phyloP scores from a whole-genome alignment of 306 rosid genomes.

The Begonia loranthoides region DNA sequence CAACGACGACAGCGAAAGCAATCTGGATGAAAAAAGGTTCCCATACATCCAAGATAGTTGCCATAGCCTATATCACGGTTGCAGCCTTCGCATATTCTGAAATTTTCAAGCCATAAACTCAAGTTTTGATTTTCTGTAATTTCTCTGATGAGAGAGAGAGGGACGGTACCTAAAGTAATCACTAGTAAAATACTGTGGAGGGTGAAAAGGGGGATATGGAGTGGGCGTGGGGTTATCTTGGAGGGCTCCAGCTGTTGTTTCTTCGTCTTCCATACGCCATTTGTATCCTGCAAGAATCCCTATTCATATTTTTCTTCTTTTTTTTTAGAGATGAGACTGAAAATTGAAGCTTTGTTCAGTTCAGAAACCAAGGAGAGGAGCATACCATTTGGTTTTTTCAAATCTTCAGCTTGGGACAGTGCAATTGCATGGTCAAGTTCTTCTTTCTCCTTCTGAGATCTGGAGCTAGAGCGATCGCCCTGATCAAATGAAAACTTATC shows the following conservation, averaged over 20 bases:
- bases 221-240: background rate
- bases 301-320: too few relatives aligned
- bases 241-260: background rate
- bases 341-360: too few relatives aligned
- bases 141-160: too few relatives aligned
- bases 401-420: slow-evolving; percentile 60
- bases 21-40: slow-evolving; percentile 59
- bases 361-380: too few relatives aligned
- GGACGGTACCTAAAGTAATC: background rate
- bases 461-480: slow-evolving; percentile 55
- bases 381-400: slow-evolving; percentile 40
- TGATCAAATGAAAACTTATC: slow-evolving; percentile 14
- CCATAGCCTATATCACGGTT: slow-evolving; percentile 43
- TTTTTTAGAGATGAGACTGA: too few relatives aligned
- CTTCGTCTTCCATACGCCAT: slow-evolving; percentile 1
- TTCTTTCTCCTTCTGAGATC: slow-evolving; percentile 67
- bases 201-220: slow-evolving; percentile 1
- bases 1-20: slow-evolving; percentile 80
- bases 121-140: too few relatives aligned
- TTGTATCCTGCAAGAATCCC: slow-evolving; percentile 10
- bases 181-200: background rate
- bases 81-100: slow-evolving; percentile 71
- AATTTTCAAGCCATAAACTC: slow-evolving; percentile 6
- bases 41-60: slow-evolving; percentile 65
- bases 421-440: slow-evolving; percentile 61